Evolutionary conservation across 768 basidiomycete genomes (phyloP).

Genomic region (Thelephora aurantiotincta): DNA sequence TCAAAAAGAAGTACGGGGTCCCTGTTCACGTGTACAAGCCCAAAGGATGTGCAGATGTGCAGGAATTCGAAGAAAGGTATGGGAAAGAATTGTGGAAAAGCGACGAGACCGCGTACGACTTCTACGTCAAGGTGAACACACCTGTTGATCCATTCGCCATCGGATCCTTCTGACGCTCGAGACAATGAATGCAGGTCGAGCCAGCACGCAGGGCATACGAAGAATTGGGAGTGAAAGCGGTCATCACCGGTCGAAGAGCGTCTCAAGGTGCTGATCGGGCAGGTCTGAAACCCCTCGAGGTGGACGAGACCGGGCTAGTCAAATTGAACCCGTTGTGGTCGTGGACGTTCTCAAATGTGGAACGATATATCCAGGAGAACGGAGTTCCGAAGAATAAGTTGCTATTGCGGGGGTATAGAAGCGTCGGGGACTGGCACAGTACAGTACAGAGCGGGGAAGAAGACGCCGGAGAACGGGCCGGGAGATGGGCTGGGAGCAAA

Average conservation of each 20-base stretch:
- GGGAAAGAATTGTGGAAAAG: constrained; percentile 79
- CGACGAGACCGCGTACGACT: constrained; percentile 84
- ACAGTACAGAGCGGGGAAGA: constrained; percentile 60
- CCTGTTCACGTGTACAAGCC: constrained; percentile 72
- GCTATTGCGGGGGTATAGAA: constrained; percentile 83
- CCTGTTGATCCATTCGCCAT: background rate
- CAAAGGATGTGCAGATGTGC: constrained; percentile 44
- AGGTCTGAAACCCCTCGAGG: constrained; percentile 70
- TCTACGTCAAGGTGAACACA: constrained; percentile 65
- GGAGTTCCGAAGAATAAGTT: constrained; percentile 81
- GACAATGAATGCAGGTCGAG: constrained; percentile 50
- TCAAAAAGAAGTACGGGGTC: constrained; percentile 59
- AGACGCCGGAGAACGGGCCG: constrained; percentile 69
- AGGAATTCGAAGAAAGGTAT: constrained; percentile 68
- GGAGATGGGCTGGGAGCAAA: constrained; percentile 78
- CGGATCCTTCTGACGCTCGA: background rate
- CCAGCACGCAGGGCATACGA: constrained; percentile 83
- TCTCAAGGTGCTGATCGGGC: constrained; percentile 90
- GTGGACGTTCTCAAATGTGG: constrained; percentile 78
- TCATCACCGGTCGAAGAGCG: constrained; percentile 90
- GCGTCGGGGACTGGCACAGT: constrained; percentile 97
- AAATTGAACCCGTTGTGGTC: constrained; percentile 90
- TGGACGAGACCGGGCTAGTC: constrained; percentile 78
- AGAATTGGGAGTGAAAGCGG: constrained; percentile 60
- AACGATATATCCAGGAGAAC: constrained; percentile 72